A percentile compares a stretch with the other conserved stretches of the same genome.
Conservation (phyloP, 208 protist species). For the Wallacemonas sp. region DNA sequence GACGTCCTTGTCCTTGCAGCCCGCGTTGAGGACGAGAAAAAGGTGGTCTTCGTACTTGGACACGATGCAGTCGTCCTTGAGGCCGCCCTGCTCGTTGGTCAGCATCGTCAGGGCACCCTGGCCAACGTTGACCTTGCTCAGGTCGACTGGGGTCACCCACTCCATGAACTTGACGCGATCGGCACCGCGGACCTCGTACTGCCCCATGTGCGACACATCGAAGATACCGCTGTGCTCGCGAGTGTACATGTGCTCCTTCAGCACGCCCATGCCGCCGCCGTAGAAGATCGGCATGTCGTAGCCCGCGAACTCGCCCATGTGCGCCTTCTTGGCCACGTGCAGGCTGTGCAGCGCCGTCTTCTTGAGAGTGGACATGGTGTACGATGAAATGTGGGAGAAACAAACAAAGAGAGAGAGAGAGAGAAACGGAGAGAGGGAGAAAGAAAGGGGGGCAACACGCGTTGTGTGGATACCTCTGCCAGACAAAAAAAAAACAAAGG, state of each 20-base stretch:
- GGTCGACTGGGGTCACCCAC: slow-evolving; percentile 84
- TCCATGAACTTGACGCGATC: slow-evolving; percentile 95
- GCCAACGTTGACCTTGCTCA: slow-evolving; percentile 43
- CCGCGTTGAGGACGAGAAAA: slow-evolving; percentile 97
- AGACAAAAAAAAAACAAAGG: neutral
- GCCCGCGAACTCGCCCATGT: slow-evolving; percentile 95
- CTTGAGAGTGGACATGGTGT: slow-evolving; percentile 46
- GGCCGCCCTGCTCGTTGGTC: slow-evolving; percentile 92
- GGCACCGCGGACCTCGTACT: slow-evolving; percentile 87
- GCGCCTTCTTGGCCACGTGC: slow-evolving; percentile 85
- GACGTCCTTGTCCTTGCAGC: slow-evolving; percentile 95
- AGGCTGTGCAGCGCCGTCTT: slow-evolving; percentile 86
- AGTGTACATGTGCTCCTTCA: slow-evolving; percentile 91
- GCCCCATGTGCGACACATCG: slow-evolving; percentile 98
- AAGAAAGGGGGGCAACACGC: neutral
- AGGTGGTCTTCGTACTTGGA: slow-evolving; percentile 88
- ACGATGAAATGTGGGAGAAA: neutral
- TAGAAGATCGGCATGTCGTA: slow-evolving; percentile 98
- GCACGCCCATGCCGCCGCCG: slow-evolving; percentile 60
- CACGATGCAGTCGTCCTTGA: slow-evolving; percentile 97
- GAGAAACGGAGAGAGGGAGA: slow-evolving; percentile 7
- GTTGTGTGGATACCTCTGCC: neutral
- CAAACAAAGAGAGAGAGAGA: neutral
- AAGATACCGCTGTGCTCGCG: slow-evolving; percentile 91
- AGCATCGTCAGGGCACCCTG: slow-evolving; percentile 87